Evolutionary conservation across 2,329 filamentous ascomycete genomes (phyloP).

Genomic region (Coniochaeta sp.): DNA sequence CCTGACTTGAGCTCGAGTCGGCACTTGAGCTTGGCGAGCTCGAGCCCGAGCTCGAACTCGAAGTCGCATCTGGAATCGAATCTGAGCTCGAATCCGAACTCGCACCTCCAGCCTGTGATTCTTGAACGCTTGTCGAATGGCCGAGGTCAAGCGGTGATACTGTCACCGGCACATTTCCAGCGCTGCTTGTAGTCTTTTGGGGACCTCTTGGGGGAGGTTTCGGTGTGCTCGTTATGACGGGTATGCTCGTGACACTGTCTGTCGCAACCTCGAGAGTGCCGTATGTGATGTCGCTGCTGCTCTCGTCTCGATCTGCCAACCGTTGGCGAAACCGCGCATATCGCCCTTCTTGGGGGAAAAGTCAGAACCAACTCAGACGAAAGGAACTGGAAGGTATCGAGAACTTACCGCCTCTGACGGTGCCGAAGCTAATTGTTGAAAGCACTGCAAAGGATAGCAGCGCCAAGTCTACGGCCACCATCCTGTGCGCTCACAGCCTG

Average conservation of each 20-base stretch:
- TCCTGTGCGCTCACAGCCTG: constrained; percentile 4
- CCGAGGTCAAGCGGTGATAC: neutral
- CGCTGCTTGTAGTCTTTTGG: neutral
- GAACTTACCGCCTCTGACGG: constrained; percentile 13
- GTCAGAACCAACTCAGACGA: neutral
- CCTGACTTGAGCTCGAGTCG: neutral
- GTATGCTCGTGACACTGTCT: constrained; percentile 2
- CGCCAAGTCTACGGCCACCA: constrained; percentile 14
- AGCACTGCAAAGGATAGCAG: constrained; percentile 18
- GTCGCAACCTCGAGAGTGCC: neutral
- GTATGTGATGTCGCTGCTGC: neutral
- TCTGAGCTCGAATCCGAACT: neutral
- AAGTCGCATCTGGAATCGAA: no score
- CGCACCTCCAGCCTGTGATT: neutral
- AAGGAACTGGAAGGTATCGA: neutral
- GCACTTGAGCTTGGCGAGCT: neutral
- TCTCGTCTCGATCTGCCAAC: constrained; percentile 1
- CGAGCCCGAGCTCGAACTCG: neutral
- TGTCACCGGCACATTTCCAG: neutral
- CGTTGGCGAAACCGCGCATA: neutral
- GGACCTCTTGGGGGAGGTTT: neutral
- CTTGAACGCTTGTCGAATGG: neutral
- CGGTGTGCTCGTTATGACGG: neutral
- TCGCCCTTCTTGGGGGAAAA: neutral
- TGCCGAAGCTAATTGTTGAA: constrained; percentile 12